Conservation (phyloP, 345 rosid species). For the Luvunga scandens region DNA sequence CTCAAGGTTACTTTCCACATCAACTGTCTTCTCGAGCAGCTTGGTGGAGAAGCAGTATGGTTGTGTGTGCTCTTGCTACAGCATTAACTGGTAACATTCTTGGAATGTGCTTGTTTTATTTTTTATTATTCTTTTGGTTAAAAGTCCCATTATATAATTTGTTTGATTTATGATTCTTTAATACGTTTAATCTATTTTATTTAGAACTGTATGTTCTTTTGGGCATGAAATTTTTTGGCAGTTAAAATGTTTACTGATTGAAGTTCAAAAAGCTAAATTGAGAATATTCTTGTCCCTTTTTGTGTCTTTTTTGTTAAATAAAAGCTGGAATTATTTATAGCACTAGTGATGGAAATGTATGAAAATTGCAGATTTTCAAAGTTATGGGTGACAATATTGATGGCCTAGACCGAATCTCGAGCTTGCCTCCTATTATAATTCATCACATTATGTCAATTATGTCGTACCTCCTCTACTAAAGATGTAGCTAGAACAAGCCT, state of each 20-base stretch:
- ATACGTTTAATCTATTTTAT: not conserved
- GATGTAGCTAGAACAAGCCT: not conserved
- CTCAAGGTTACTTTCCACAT: not conserved
- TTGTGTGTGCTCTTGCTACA: not conserved
- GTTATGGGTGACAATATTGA: not conserved
- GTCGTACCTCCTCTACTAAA: not conserved
- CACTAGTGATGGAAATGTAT: not conserved
- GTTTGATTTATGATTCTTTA: not conserved
- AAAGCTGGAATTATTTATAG: too few relatives aligned
- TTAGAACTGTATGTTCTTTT: too few relatives aligned
- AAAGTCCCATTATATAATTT: not conserved
- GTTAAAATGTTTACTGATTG: not conserved
- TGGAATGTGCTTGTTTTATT: not conserved
- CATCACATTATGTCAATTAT: not conserved
- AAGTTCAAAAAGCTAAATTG: not conserved
- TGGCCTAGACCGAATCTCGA: not conserved
- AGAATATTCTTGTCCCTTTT: not conserved
- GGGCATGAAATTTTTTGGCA: too few relatives aligned
- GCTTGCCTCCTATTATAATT: not conserved
- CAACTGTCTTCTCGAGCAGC: not conserved
- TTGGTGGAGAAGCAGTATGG: not conserved
- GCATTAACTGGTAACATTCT: not conserved
- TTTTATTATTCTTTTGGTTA: not conserved
- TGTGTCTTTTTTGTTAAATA: too few relatives aligned
- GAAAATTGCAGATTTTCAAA: not conserved